phyloP scores from a whole-genome alignment of 2,329 filamentous ascomycete genomes.

The Mycogone perniciosa region DNA sequence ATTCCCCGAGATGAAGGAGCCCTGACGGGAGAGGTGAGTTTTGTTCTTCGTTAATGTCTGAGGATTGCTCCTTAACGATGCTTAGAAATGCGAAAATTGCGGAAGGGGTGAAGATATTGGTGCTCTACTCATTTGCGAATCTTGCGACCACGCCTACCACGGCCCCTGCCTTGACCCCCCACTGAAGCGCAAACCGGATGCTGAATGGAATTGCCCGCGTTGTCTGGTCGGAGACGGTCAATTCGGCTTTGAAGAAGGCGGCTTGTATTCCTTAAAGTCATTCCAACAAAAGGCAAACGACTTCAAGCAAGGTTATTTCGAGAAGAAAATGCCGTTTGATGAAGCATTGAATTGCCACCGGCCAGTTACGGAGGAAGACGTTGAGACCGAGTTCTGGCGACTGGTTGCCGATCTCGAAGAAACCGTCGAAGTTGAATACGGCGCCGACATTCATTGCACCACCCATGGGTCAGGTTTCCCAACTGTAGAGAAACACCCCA shows the following conservation, averaged over 20 bases:
- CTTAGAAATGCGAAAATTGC: conserved; percentile 73
- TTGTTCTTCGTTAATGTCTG: too few species aligned
- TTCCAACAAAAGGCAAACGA: conserved; percentile 94
- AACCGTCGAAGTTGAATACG: conserved; percentile 95
- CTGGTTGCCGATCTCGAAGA: conserved; percentile 90
- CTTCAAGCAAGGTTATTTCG: conserved; percentile 93
- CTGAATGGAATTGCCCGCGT: conserved; percentile 92
- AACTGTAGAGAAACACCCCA: conserved; percentile 83
- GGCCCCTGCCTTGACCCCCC: conserved; percentile 84
- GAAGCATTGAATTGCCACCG: conserved; percentile 73
- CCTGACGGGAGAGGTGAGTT: conserved; percentile 33
- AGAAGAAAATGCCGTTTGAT: conserved; percentile 83
- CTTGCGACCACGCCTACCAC: conserved; percentile 85
- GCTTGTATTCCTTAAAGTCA: conserved; percentile 87
- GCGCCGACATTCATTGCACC: conserved; percentile 95
- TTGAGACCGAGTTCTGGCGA: conserved; percentile 95
- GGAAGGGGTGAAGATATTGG: conserved; percentile 68
- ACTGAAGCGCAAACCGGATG: conserved; percentile 66
- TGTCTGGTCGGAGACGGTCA: conserved; percentile 95
- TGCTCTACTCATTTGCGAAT: conserved; percentile 76
- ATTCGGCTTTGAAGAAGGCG: conserved; percentile 95
- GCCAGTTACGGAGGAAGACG: conserved; percentile 86
- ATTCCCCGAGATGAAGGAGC: conserved; percentile 49
- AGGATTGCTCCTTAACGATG: too few species aligned
- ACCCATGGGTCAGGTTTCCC: conserved; percentile 97